Evolutionary conservation across 2,329 filamentous ascomycete species (phyloP).

Genomic region (Nemania sp.): DNA sequence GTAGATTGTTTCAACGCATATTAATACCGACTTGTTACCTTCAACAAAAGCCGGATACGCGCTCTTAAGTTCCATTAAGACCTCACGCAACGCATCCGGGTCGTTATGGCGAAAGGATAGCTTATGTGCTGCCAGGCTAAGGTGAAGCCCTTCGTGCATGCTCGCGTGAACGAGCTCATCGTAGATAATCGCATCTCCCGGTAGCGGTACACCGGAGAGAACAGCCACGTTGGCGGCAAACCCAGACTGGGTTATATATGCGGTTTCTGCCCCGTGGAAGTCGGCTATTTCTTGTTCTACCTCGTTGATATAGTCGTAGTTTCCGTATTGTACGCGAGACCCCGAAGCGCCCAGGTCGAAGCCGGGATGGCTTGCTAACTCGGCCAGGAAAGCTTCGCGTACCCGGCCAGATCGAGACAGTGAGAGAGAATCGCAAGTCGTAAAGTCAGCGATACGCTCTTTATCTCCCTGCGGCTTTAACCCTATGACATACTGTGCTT

Average conservation of each 20-base stretch:
- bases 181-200: constrained; percentile 60
- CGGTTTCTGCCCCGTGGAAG: constrained; percentile 62
- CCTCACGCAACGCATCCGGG: constrained; percentile 43
- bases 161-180: constrained; percentile 70
- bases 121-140: constrained; percentile 52
- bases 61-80: constrained; percentile 39
- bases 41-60: constrained; percentile 35
- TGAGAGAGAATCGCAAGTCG: constrained; percentile 67
- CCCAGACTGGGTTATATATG: constrained; percentile 62
- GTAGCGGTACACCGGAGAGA: constrained; percentile 52
- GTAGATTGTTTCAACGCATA: constrained; percentile 48
- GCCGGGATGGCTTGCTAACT: constrained; percentile 42
- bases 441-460: constrained; percentile 53
- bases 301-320: constrained; percentile 60
- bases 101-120: constrained; percentile 50
- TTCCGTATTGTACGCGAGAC: constrained; percentile 67
- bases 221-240: constrained; percentile 59
- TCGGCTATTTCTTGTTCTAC: constrained; percentile 57
- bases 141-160: constrained; percentile 64
- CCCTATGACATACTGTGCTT: neutral
- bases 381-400: constrained; percentile 49
- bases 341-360: constrained; percentile 56
- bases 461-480: neutral
- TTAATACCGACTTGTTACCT: constrained; percentile 41
- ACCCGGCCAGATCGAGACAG: constrained; percentile 52